Evolutionary conservation across 345 rosid species (phyloP).

Genomic region (Syzygium oleosum): DNA sequence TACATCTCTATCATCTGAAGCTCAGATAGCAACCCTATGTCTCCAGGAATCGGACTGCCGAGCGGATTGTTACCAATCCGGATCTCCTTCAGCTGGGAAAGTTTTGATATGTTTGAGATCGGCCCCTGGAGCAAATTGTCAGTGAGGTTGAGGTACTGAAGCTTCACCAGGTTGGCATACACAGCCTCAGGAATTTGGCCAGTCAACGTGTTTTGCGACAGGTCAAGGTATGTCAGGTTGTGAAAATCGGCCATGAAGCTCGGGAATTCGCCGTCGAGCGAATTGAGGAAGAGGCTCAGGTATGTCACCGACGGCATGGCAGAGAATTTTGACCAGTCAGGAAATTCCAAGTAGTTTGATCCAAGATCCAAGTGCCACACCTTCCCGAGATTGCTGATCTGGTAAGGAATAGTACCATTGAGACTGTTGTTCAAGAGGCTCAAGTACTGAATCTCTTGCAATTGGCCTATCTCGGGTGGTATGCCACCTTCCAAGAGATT

Average conservation of each 20-base stretch:
- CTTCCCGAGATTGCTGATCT: slow-evolving; percentile 36
- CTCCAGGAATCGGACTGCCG: slow-evolving; percentile 32
- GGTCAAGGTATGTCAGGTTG: slow-evolving; percentile 39
- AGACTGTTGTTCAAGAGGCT: neutral
- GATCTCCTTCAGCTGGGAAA: slow-evolving; percentile 34
- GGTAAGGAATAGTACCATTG: slow-evolving; percentile 32
- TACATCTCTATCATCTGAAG: slow-evolving; percentile 30
- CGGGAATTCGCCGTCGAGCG: slow-evolving; percentile 26
- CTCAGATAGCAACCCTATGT: slow-evolving; percentile 20
- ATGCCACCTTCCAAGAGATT: neutral
- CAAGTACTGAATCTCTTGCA: neutral
- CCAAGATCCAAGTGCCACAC: slow-evolving; percentile 45
- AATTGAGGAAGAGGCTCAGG: slow-evolving; percentile 26
- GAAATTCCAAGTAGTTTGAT: slow-evolving; percentile 34
- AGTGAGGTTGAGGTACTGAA: slow-evolving; percentile 31
- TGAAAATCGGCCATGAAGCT: slow-evolving; percentile 21
- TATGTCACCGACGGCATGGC: slow-evolving; percentile 31
- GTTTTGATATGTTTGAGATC: slow-evolving; percentile 35
- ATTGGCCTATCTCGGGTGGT: neutral
- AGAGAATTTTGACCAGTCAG: slow-evolving; percentile 44
- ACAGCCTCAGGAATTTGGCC: slow-evolving; percentile 39
- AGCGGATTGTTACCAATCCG: slow-evolving; percentile 21
- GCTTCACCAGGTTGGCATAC: slow-evolving; percentile 32
- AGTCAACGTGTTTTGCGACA: slow-evolving; percentile 28
- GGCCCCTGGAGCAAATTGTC: slow-evolving; percentile 30